Evolutionary conservation across 2,329 filamentous ascomycete species (phyloP).

Genomic region (Graphiopsis chlorocephala): DNA sequence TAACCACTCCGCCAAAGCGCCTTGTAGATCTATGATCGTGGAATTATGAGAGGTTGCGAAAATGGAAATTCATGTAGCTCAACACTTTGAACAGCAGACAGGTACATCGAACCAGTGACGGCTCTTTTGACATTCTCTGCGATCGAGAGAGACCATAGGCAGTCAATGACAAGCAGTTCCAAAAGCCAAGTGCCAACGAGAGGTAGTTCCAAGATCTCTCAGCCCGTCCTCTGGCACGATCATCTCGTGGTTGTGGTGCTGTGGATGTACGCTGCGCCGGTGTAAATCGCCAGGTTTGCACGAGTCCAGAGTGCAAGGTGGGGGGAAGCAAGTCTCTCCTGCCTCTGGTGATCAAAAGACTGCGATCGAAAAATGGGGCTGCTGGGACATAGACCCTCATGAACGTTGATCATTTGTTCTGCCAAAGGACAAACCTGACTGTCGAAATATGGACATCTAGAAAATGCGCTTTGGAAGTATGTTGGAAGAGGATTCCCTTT

Average conservation of each 20-base stretch:
- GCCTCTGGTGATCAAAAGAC: not conserved
- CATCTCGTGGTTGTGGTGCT: not conserved
- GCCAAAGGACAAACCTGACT: not conserved
- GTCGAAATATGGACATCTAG: not conserved
- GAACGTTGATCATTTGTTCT: not conserved
- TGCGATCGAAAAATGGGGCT: not conserved
- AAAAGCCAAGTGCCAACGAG: not conserved
- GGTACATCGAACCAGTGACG: not conserved
- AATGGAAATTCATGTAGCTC: not conserved
- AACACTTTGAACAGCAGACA: not conserved
- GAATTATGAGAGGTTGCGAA: too few relatives aligned
- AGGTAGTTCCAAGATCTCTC: not conserved
- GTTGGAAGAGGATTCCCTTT: not conserved
- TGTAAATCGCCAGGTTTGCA: not conserved
- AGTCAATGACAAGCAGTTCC: not conserved
- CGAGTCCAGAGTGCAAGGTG: not conserved
- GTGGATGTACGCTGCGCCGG: not conserved
- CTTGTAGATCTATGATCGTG: not conserved
- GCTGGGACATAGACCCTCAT: not conserved
- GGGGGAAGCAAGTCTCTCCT: not conserved
- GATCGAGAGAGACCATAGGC: not conserved
- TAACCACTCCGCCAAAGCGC: constrained; percentile 12
- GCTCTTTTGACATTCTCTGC: not conserved
- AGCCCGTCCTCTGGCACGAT: not conserved
- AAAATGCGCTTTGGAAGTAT: not conserved